These are phyloP conservation scores for Tephrocybe rancida DNA, from an alignment of 768 basidiomycete species.

Conservation along the genomic window DNA sequence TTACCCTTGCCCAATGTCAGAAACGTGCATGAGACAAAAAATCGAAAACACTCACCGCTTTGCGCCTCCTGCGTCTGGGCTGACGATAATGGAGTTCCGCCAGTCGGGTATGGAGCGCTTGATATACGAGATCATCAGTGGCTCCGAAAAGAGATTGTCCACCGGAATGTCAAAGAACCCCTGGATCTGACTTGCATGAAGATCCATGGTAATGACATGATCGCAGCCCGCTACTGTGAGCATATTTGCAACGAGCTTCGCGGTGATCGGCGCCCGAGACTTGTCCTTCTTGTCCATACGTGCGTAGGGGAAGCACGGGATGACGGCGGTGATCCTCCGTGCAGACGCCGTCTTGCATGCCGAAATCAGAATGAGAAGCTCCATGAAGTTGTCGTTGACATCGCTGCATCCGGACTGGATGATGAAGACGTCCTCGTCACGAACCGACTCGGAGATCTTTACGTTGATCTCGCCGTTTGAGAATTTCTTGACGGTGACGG, in stretches of 20 bases:
- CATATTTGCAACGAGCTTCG: conserved; percentile 99
- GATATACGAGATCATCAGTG: conserved; percentile 93
- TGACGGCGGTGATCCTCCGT: conserved; percentile 93
- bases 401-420: conserved; percentile 89
- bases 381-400: conserved; percentile 97
- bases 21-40: conserved; percentile 6
- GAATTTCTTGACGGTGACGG: conserved; percentile 86
- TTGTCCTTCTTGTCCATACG: conserved; percentile 99
- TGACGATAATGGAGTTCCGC: conserved; percentile 88
- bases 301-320: conserved; percentile 97
- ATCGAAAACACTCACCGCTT: conserved; percentile 71
- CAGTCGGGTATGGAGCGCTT: conserved; percentile 85
- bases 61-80: conserved; percentile 98
- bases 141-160: conserved; percentile 96
- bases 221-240: conserved; percentile 95
- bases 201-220: conserved; percentile 99
- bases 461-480: conserved; percentile 96
- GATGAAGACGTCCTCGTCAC: conserved; percentile 99
- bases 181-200: conserved; percentile 97
- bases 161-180: conserved; percentile 99
- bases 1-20: conserved; percentile 58
- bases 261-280: conserved; percentile 93
- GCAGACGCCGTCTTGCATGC: conserved; percentile 98
- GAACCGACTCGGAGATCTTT: conserved; percentile 92
- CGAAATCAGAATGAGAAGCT: conserved; percentile 97